phyloP scores from a whole-genome alignment of 768 basidiomycete genomes.

The Suillus decipiens region DNA sequence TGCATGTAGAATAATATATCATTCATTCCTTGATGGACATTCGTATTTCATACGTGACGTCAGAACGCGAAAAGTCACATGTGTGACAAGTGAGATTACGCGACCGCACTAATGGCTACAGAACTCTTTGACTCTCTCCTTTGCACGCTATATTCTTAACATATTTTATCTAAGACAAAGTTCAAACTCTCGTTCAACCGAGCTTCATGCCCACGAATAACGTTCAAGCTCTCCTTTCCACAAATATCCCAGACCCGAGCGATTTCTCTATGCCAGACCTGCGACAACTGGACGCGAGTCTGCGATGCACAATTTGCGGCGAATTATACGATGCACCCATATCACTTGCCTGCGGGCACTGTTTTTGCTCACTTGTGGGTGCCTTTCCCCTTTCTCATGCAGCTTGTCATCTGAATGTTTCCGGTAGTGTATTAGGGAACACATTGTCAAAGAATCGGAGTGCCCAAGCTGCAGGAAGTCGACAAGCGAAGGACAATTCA shows the following conservation, averaged over 20 bases:
- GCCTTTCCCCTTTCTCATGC: not conserved
- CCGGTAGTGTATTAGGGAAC: slow-evolving; percentile 67
- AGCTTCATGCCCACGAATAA: slow-evolving; percentile 29
- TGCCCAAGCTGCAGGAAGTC: slow-evolving; percentile 72
- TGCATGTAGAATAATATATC: slow-evolving; percentile 24
- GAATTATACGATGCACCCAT: slow-evolving; percentile 76
- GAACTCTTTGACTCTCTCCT: slow-evolving; percentile 1
- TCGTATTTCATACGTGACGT: slow-evolving; percentile 7
- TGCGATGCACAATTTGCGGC: slow-evolving; percentile 77
- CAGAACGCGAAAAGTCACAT: slow-evolving; percentile 17
- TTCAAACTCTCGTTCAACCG: not conserved
- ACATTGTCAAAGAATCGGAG: slow-evolving; percentile 57
- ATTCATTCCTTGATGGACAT: slow-evolving; percentile 12
- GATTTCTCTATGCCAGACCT: slow-evolving; percentile 71
- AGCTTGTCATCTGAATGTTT: slow-evolving; percentile 11
- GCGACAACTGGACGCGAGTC: slow-evolving; percentile 58
- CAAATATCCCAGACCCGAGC: slow-evolving; percentile 59
- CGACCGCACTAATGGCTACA: slow-evolving; percentile 18
- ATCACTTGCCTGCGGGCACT: slow-evolving; percentile 74
- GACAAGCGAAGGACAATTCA: slow-evolving; percentile 60
- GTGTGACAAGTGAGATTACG: slow-evolving; percentile 23
- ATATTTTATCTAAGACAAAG: not conserved
- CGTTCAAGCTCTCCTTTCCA: slow-evolving; percentile 30
- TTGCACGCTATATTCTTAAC: too few relatives aligned
- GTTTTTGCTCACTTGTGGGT: slow-evolving; percentile 76